phyloP scores from a whole-genome alignment of 2,329 filamentous ascomycete species.

The Aspergillus floridensis region DNA sequence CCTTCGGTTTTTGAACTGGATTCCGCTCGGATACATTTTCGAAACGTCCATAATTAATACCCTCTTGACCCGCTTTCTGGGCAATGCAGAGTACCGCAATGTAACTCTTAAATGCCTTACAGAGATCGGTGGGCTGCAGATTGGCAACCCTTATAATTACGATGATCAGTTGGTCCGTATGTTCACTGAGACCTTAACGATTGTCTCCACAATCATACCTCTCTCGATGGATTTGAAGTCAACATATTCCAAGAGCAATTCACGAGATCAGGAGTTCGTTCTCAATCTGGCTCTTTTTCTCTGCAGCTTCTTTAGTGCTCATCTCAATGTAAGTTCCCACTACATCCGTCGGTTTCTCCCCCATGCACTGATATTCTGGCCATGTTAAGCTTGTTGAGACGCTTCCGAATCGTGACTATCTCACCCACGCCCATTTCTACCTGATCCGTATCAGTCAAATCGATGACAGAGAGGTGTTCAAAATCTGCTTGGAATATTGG shows the following conservation, averaged over 20 bases:
- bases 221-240: slow-evolving; percentile 84
- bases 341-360: background rate
- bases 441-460: slow-evolving; percentile 98
- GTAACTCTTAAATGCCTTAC: slow-evolving; percentile 95
- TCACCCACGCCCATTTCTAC: slow-evolving; percentile 96
- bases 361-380: background rate
- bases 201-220: slow-evolving; percentile 90
- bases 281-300: slow-evolving; percentile 95
- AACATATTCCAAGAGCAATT: slow-evolving; percentile 88
- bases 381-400: slow-evolving; percentile 77
- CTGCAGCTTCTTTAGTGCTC: slow-evolving; percentile 94
- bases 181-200: slow-evolving; percentile 95
- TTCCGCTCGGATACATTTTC: slow-evolving; percentile 96
- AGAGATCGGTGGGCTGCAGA: slow-evolving; percentile 91
- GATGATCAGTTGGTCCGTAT: slow-evolving; percentile 96
- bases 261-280: slow-evolving; percentile 93
- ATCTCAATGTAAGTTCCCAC: slow-evolving; percentile 65
- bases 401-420: slow-evolving; percentile 88
- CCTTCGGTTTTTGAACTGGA: slow-evolving; percentile 97
- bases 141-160: slow-evolving; percentile 71
- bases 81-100: slow-evolving; percentile 93
- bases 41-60: slow-evolving; percentile 96
- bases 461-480: slow-evolving; percentile 98
- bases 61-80: slow-evolving; percentile 84
- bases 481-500: slow-evolving; percentile 99